phyloP scores from a whole-genome alignment of 1,284 basidiomycete species.

The Trametes hirsuta region DNA sequence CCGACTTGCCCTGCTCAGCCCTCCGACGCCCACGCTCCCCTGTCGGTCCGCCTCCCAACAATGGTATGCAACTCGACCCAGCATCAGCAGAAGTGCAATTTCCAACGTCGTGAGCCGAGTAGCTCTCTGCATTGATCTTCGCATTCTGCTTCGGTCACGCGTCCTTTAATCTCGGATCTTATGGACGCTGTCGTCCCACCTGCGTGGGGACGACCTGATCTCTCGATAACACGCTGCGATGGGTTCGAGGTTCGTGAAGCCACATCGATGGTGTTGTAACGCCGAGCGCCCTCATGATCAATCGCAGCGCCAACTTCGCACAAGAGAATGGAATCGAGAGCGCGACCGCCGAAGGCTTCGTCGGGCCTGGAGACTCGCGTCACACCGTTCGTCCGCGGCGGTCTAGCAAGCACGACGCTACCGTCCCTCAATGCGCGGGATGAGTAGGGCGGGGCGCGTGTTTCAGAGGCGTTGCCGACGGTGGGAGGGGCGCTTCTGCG shows the following conservation, averaged over 20 bases:
- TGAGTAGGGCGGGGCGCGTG: constrained; percentile 4
- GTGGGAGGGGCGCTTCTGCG: constrained; percentile 10
- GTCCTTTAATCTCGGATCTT: constrained; percentile 27
- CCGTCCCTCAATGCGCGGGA: not conserved
- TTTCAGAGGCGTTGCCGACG: constrained; percentile 20
- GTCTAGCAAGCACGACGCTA: not conserved
- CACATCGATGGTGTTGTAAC: constrained; percentile 23
- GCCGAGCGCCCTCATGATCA: constrained; percentile 18
- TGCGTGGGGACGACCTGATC: constrained; percentile 15
- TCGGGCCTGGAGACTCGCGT: not conserved
- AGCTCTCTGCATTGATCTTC: constrained; percentile 14
- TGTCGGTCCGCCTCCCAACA: not conserved
- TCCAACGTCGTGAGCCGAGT: constrained; percentile 11
- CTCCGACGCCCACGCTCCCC: not conserved
- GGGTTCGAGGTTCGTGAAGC: constrained; percentile 15
- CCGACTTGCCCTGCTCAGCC: not conserved
- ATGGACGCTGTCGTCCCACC: constrained; percentile 15
- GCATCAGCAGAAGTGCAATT: constrained; percentile 1
- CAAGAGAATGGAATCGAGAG: constrained; percentile 10
- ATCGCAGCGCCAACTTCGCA: constrained; percentile 8
- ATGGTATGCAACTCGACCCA: not conserved
- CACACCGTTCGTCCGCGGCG: not conserved
- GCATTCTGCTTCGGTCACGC: constrained; percentile 16
- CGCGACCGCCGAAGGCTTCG: not conserved
- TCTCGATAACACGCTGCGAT: constrained; percentile 13